Evolutionary conservation across 495 filamentous ascomycete genomes (phyloP), one percentile per base, ranked within the genome.

Genomic region (Barbatosphaeria neglecta): DNA sequence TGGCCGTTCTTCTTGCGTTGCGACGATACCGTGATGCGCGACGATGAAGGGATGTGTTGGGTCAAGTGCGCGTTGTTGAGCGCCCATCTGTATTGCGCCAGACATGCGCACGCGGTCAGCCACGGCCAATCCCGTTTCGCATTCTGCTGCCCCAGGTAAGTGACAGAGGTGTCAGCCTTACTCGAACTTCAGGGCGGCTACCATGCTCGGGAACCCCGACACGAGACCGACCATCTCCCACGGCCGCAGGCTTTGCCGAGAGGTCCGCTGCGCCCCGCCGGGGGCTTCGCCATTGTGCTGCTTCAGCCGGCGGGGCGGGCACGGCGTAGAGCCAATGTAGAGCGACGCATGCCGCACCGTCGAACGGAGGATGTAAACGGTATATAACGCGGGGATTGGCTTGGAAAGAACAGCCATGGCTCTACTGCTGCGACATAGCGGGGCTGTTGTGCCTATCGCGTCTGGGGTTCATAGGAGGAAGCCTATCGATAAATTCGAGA

Each of bases 201-300:
- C 77, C 52, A 81, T 80, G 45, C 82, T 88, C 13, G 85, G 86
- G 53, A 98, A 98, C 0, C 93, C 92, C 2, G 84, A 82, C 1
- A 97, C 87, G 6, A 96, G 73, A 24, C 80, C 80, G 1, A 81
- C 72, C 88, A 98, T 95, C 58, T 97, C 86, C 92, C 93, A 97
- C 0, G 93, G 92, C 43, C 85, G 73, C 39, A 84, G 61, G n/a
- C 58, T 74, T 11, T 55, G 59, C 16, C 73, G 69, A n/a, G 76
- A 74, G 4, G 92, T 98, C 22, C 78, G 72, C 24, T 69, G 73
- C 24, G 92, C 92, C 22, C 92, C 92, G 37, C 92, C 92, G 53
- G 76, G 82, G 9, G 69, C 63, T 15, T 73, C 54, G 20, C 92
- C 92, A 64, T 98, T 98, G 62, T 98, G 92, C 59, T 98, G 92